Conservation (phyloP, 805 yeast genomes). For the Saturnispora dispora region DNA sequence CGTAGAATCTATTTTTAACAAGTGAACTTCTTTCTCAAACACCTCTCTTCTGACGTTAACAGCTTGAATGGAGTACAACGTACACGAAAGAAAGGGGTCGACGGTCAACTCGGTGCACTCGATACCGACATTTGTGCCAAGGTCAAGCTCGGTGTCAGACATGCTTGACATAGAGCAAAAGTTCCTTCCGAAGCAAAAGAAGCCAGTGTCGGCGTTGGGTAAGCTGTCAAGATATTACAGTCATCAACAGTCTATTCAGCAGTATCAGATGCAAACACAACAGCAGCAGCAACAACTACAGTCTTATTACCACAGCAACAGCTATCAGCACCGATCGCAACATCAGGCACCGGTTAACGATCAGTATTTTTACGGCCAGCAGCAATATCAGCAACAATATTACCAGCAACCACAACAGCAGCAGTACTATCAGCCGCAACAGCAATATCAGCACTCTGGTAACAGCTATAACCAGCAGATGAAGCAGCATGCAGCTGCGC, state of each 20-base stretch:
- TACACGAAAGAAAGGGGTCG: conserved; percentile 1
- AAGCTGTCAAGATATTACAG: conserved; percentile 1
- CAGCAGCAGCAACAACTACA: background rate
- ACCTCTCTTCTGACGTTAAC: background rate
- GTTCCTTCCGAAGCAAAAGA: conserved; percentile 31
- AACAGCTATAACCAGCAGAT: background rate
- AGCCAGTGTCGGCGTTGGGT: conserved; percentile 7
- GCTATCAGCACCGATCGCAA: background rate
- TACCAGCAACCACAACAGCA: conserved; percentile 4
- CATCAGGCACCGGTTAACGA: background rate
- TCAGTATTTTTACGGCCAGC: conserved; percentile 4
- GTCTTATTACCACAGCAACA: background rate
- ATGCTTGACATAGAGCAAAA: conserved; percentile 28
- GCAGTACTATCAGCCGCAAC: background rate
- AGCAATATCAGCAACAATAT: background rate
- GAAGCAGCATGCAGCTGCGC: background rate
- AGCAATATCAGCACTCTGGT: background rate
- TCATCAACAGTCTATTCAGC: conserved; percentile 1
- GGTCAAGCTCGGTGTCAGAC: conserved; percentile 10
- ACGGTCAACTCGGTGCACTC: background rate
- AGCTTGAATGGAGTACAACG: background rate
- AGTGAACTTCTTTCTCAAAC: background rate
- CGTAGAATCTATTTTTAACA: background rate
- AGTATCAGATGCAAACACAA: background rate
- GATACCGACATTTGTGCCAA: conserved; percentile 8